phyloP scores from a whole-genome alignment of 129 eudicot genomes.

The Apium graveolens region DNA sequence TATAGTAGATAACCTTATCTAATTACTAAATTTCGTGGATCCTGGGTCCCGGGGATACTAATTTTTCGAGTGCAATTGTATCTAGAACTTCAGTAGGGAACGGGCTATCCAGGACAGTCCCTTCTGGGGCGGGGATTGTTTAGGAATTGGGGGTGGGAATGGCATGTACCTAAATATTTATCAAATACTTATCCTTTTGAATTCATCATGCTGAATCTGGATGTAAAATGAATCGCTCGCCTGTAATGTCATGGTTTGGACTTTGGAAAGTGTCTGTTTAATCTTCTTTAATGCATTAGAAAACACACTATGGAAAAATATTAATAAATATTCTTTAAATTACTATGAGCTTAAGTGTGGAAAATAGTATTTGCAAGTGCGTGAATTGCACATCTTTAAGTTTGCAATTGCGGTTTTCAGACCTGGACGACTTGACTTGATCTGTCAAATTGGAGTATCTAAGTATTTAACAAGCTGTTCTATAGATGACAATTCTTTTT shows the following conservation, averaged over 20 bases:
- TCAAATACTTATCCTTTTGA: not conserved
- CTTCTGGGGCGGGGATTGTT: too few relatives aligned
- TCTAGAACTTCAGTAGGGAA: too few relatives aligned
- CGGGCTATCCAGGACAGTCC: too few relatives aligned
- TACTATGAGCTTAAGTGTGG: not conserved
- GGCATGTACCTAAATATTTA: not conserved
- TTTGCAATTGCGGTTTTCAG: not conserved
- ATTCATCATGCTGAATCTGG: not conserved
- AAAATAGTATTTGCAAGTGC: not conserved
- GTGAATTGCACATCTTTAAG: not conserved
- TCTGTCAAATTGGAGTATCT: not conserved
- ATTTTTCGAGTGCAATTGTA: too few relatives aligned
- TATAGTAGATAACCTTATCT: too few relatives aligned
- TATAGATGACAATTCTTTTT: not conserved
- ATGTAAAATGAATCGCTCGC: not conserved
- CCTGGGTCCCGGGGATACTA: too few relatives aligned
- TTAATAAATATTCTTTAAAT: not conserved
- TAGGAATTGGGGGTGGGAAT: too few relatives aligned
- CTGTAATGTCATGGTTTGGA: not conserved
- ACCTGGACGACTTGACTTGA: not conserved
- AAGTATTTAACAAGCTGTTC: not conserved
- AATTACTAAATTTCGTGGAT: not conserved
- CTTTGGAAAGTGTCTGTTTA: not conserved
- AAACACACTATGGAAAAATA: not conserved
- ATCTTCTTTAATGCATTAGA: not conserved